A percentile compares a stretch with the other conserved stretches of the same genome.
Conservation (phyloP, 345 rosid species). For the Boechera retrofracta region DNA sequence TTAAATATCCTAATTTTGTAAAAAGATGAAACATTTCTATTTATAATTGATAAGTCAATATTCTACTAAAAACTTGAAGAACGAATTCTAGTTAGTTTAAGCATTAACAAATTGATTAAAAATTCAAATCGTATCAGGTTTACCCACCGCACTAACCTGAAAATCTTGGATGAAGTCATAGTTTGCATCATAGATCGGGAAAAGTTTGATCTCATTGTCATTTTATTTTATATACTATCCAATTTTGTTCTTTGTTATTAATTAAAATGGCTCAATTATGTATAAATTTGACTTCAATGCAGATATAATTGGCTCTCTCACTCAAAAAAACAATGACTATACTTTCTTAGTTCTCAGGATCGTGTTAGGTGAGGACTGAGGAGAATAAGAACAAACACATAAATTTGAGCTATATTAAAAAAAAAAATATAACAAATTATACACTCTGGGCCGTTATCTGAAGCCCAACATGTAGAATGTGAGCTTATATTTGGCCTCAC, state of each 20-base stretch:
- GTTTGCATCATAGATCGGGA: conserved; percentile 38
- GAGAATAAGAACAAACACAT: conserved; percentile 17
- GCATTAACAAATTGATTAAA: not conserved
- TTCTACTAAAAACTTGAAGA: not conserved
- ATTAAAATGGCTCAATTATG: not conserved
- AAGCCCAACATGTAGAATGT: conserved; percentile 27
- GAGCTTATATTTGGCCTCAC: not conserved
- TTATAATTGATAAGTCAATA: too few species aligned
- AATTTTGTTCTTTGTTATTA: not conserved
- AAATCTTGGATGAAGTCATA: conserved; percentile 38
- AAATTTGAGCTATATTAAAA: not conserved
- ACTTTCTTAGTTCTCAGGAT: conserved; percentile 16
- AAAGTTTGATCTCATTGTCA: conserved; percentile 38
- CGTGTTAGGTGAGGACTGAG: conserved; percentile 42
- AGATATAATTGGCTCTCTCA: conserved; percentile 27
- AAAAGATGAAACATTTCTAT: too few species aligned
- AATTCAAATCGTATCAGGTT: conserved; percentile 19
- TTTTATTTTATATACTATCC: not conserved
- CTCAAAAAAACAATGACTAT: conserved; percentile 20
- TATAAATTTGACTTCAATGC: conserved; percentile 24
- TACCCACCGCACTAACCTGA: conserved; percentile 44
- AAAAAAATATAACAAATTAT: not conserved
- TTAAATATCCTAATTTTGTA: too few species aligned
- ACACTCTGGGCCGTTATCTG: not conserved
- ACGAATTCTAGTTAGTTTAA: not conserved